phyloP scores from a whole-genome alignment of 73 alveolate genomes.

The Effrenium voratum region DNA sequence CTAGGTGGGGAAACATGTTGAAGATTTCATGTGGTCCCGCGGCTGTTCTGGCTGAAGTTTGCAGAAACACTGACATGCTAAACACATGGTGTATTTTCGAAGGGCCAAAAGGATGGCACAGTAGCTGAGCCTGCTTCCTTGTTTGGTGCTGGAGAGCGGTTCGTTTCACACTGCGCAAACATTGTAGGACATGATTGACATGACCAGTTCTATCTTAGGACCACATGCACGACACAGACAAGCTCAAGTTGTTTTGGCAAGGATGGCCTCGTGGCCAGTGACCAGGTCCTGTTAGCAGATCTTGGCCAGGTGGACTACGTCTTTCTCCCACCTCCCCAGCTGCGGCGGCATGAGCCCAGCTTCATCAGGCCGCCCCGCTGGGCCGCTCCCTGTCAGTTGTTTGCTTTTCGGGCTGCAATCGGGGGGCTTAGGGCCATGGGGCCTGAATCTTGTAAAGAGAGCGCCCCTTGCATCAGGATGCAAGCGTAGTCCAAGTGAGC shows the following conservation, averaged over 20 bases:
- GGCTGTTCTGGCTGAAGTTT: too few species aligned
- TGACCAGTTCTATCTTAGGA: not conserved
- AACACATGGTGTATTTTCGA: too few species aligned
- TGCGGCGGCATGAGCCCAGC: slow-evolving; percentile 71
- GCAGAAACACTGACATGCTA: too few species aligned
- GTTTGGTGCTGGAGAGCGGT: too few species aligned
- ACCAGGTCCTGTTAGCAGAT: not conserved
- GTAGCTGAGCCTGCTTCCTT: too few species aligned
- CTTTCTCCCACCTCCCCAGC: slow-evolving; percentile 28
- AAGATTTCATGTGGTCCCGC: too few species aligned
- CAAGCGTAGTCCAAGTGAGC: too few species aligned
- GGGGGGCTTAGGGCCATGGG: not conserved
- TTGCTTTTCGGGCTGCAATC: not conserved
- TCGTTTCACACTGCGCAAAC: too few species aligned
- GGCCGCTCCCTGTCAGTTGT: not conserved
- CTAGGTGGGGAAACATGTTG: too few species aligned
- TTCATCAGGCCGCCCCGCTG: slow-evolving; percentile 22
- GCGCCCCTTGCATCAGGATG: too few species aligned
- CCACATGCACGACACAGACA: not conserved
- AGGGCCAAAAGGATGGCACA: too few species aligned
- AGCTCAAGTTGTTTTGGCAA: not conserved
- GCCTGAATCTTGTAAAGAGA: not conserved
- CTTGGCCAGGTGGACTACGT: slow-evolving; percentile 63
- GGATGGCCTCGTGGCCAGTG: not conserved
- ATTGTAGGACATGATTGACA: too few species aligned